phyloP scores from a whole-genome alignment of 306 rosid genomes.

The Oemleria cerasiformis region DNA sequence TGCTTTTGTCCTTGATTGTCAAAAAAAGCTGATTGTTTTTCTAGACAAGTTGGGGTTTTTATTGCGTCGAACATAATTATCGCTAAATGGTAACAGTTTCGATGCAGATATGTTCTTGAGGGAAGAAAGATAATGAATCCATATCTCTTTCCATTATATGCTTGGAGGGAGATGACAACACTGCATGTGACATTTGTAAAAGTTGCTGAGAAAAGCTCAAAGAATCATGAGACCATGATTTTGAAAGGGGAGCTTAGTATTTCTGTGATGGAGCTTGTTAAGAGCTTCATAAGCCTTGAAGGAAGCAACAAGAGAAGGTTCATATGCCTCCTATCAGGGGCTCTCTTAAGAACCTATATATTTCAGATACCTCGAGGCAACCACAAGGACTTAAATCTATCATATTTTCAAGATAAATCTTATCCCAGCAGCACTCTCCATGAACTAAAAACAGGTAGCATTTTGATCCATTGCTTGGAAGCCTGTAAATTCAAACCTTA shows the following conservation, averaged over 20 bases:
- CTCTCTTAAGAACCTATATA: conserved; percentile 32
- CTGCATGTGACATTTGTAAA: conserved; percentile 27
- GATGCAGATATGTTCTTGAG: conserved; percentile 37
- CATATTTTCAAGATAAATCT: conserved; percentile 1
- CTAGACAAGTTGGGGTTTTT: too few species aligned
- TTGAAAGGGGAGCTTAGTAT: conserved; percentile 27
- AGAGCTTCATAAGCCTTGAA: conserved; percentile 28
- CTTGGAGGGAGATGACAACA: conserved; percentile 35
- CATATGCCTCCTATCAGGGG: conserved; percentile 14
- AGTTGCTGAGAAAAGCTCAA: conserved; percentile 21
- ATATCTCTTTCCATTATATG: conserved; percentile 26
- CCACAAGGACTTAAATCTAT: conserved; percentile 8
- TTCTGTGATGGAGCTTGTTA: conserved; percentile 29
- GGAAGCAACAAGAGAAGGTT: conserved; percentile 29
- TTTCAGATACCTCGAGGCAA: conserved; percentile 30
- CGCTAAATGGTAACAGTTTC: not conserved
- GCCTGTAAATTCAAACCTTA: not conserved
- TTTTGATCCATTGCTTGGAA: conserved; percentile 1
- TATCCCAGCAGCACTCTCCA: conserved; percentile 21
- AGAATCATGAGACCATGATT: conserved; percentile 9
- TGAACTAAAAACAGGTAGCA: conserved; percentile 32
- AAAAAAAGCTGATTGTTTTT: too few species aligned
- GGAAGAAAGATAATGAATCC: conserved; percentile 35
- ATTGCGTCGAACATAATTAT: too few species aligned
- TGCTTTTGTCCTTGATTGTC: too few species aligned